Evolutionary conservation across 139 green algal genomes (phyloP), one percentile per base, ranked within the genome.

Genomic region (Coelastrella sp.): DNA sequence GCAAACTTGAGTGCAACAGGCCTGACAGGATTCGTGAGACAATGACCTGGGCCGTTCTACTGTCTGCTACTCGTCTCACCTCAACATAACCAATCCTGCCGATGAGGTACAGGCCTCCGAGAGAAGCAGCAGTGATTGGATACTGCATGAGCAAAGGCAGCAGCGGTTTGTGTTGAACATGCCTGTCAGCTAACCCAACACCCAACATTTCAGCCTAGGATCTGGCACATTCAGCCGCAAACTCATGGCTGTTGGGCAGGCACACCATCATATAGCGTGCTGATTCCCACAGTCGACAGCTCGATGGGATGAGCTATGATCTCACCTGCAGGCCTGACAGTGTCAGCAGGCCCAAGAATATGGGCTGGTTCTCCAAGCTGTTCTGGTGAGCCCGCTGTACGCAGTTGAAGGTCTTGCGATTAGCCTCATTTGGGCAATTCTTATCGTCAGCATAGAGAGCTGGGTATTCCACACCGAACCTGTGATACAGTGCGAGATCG

Each of bases 331-430:
- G 59, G 22, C 92, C 93, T 23, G 93, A 90, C 0, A 78, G 65
- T 0, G 92, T 22, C 13, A 95, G 83, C 81, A 96, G 83, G 0
- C 56, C 86, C 78, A 96, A 74, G 88, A 94, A 94, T 61, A 86
- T 93, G 23, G 94, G 93, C 59, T 93, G 90, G 78, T 94, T 94
- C 90, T 97, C 96, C 58, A 97, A 89, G 11, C 83, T 92, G 91
- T 97, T 96, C 92, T 97, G 94, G 86, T 97, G 95, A 0, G 85
- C 95, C 23, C 94, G 87, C 86, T 96, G 94, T 17, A 78, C 83
- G 7, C 65, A 88, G 68, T 88, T 78, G 66, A 88, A 88, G 16
- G 47, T 68, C 47, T 88, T 90, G 54, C 66, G 66, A 47, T 87
- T 88, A 59, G 88, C 76, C 66, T 92, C 88, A 32, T 93, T 90